A percentile compares a stretch with the other conserved stretches of the same genome.
These are phyloP conservation scores for Oenanthe javanica DNA, from an alignment of 140 eudicot species.

Conservation along the genomic window DNA sequence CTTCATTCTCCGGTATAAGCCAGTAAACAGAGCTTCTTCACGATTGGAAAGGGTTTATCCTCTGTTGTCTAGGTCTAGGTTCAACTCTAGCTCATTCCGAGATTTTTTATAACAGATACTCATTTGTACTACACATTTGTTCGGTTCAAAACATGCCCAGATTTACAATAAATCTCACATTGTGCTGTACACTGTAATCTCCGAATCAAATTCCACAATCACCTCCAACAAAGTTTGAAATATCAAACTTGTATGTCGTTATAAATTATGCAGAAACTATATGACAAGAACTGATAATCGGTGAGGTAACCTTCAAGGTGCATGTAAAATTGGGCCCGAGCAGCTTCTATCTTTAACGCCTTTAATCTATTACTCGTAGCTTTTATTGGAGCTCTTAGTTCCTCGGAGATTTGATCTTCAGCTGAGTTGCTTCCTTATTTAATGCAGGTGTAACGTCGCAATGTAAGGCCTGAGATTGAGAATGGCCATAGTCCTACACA, in stretches of 20 bases:
- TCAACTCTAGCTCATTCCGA: too few species aligned
- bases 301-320: background rate
- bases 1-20: too few species aligned
- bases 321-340: constrained; percentile 23
- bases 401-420: constrained; percentile 39
- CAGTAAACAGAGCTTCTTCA: too few species aligned
- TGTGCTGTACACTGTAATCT: background rate
- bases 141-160: background rate
- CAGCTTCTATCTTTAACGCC: constrained; percentile 85
- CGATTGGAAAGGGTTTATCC: too few species aligned
- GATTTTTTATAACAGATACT: too few species aligned
- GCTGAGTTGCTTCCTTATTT: constrained; percentile 3
- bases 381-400: constrained; percentile 70
- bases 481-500: too few species aligned
- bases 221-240: background rate
- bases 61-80: too few species aligned
- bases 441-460: too few species aligned
- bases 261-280: background rate
- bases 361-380: constrained; percentile 54
- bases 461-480: too few species aligned
- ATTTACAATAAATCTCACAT: background rate
- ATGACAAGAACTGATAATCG: background rate
- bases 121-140: background rate
- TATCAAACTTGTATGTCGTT: background rate
- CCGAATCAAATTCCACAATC: background rate